phyloP scores from a whole-genome alignment of 305 asterid species.

The Fraxinus platypoda region DNA sequence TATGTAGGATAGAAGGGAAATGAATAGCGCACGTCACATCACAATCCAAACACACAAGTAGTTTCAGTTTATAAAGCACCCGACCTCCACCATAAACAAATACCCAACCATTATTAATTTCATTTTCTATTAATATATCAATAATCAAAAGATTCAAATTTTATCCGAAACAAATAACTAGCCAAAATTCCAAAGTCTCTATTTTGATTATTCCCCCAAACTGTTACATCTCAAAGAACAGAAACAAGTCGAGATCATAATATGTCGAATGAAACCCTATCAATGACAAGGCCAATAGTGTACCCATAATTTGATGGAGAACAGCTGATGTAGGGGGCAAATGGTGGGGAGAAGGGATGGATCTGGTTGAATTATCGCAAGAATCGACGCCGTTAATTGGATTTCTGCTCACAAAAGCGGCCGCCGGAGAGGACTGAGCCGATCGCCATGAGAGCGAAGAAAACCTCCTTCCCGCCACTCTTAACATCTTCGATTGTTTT shows the following conservation, averaged over 20 bases:
- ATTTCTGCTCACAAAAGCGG: neutral
- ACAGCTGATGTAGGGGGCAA: neutral
- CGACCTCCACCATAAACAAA: neutral
- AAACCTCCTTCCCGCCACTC: slow-evolving; percentile 30
- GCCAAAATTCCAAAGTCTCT: neutral
- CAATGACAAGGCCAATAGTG: neutral
- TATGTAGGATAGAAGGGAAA: neutral
- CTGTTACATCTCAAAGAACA: neutral
- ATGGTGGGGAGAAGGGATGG: neutral
- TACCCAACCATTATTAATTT: neutral
- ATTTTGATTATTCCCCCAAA: neutral
- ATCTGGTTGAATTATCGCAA: slow-evolving; percentile 15
- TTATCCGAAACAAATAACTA: neutral
- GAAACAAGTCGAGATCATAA: neutral
- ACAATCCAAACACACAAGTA: neutral
- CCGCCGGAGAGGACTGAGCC: slow-evolving; percentile 23
- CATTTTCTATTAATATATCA: neutral
- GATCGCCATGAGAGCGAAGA: slow-evolving; percentile 24
- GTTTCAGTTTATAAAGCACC: neutral
- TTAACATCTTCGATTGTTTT: slow-evolving; percentile 9
- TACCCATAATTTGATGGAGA: slow-evolving; percentile 27
- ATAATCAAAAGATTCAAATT: neutral
- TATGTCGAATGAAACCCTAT: neutral
- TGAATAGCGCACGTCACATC: neutral
- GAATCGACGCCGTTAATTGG: slow-evolving; percentile 7